Base-by-base conservation (phyloP, 257 asterid species). In the Lycium barbarum region DNA sequence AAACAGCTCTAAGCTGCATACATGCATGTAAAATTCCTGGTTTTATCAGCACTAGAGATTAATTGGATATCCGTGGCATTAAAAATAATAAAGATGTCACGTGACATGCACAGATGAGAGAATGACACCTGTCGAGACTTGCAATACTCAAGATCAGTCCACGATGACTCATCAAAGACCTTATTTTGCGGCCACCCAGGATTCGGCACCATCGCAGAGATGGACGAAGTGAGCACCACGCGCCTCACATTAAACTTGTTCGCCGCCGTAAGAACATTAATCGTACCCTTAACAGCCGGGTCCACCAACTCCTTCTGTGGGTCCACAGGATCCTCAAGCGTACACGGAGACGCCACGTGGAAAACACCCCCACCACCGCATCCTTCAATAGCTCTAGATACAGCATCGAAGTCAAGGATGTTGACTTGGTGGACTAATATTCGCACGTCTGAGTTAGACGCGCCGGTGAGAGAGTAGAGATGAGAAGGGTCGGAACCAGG, bases 331-430 rank as follows among this genome's bases (percentile, higher is more conserved):
- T 94, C 99, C 88, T 91, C 98, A 6, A 96, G 92, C 83, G 94
- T 89, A 88, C 99, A 96, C 35, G 98, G 98, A 0, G 99, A 96
- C 79, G 99, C 99, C 90, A 93, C 94, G 90, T 96, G 99, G 93
- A 96, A 96, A 10, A 94, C 91, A 12, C 97, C 98, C 0, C 98
- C 98, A 0, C 92, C 95, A 12, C 87, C 88, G 87, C 98, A 95
- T 0, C 92, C 95, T 87, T 88, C 91, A 26, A 94, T 89, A 36
- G 97, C 95, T 82, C 54, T 81, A 2, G 89, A 90, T 35, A 95
- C 88, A 2, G 98, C 92, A 54, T 85, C 88, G 66, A 96, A 90
- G 83, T 95, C 94, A 53, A 93, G 90, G 45, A 95, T 84, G 86
- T 87, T 38, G 72, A 86, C 97, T 80, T 88, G 90, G 93, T 94